A percentile compares a stretch with the other conserved stretches of the same genome.
These are phyloP conservation scores for Conticribra guillardii DNA, from an alignment of 108 stramenopile species.

Conservation along the genomic window DNA sequence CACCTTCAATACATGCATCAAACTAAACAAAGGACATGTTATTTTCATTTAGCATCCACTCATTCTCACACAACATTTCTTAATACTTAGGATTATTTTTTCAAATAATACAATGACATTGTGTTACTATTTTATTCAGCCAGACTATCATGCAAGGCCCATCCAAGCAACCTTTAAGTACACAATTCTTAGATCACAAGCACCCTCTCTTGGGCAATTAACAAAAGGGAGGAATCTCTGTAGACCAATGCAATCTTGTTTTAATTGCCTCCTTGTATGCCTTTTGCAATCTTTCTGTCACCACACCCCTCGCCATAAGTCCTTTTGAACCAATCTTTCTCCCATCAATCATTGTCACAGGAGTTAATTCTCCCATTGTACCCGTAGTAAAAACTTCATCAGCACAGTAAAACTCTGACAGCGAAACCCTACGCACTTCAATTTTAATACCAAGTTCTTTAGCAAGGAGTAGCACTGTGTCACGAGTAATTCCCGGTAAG, in stretches of 20 bases:
- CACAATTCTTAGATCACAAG: no score
- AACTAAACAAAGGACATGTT: no score
- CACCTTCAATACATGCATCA: no score
- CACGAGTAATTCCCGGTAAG: slow-evolving; percentile 89
- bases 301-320: slow-evolving; percentile 44
- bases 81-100: no score
- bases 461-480: slow-evolving; percentile 71
- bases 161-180: no score
- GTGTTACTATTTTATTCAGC: no score
- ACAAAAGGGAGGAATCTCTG: slow-evolving; percentile 41
- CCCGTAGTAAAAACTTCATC: slow-evolving; percentile 95
- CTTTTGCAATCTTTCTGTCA: slow-evolving; percentile 78
- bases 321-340: slow-evolving; percentile 68
- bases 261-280: slow-evolving; percentile 59
- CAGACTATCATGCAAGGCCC: no score
- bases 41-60: no score
- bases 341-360: slow-evolving; percentile 91
- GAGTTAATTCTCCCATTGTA: slow-evolving; percentile 94
- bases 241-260: slow-evolving; percentile 39
- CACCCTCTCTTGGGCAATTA: no score
- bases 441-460: slow-evolving; percentile 71
- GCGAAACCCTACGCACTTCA: slow-evolving; percentile 69
- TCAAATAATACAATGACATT: no score
- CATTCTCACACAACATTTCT: no score
- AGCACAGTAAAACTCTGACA: slow-evolving; percentile 88